Base-by-base conservation (phyloP, 352 stramenopile genomes). In the Aphanomyces cochlioides region DNA sequence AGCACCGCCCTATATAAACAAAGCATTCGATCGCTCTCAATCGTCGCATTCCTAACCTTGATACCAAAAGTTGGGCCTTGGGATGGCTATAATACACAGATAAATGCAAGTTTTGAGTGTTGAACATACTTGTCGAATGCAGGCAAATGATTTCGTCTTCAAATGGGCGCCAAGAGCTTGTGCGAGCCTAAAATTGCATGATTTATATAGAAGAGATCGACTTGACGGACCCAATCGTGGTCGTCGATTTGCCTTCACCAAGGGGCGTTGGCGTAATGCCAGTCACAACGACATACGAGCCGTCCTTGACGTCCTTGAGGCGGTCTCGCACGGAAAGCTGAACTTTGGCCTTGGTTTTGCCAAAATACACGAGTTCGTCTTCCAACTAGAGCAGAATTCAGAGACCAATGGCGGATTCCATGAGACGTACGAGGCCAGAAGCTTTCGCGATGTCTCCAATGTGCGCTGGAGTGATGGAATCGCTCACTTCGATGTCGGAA, bases 21-120 rank as follows among this genome's bases (percentile, higher is more conserved):
- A 13, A 41, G 28, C 28, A 28, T 28, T 28, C 28, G 28, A 28
- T 28, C 28, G 28, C 28, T 28, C 28, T 28, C 28, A 28, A 28
- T 28, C 28, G 28, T 28, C 28, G 28, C 2, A 2, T 28, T 28
- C 2, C 47, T 13, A 3, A 78, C 95, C 81, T 99, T 99, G 76
- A 99, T 98, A 40, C 97, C 97, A 80, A 99, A 99, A 28, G 94
- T 99, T 10, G 97, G 97, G 8, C 97, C 97, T 75, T 99, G 96
- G 37, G 82, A 97, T 13, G 97, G 96, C 78, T 64, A 54, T 1
- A 12, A 12, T 5, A 47, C 13, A 47, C 13, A 67, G 57, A 47
- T 68, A 19, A 75, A 38, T 17, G 37, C 59, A 34, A 89, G 50
- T 13, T 78, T 79, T 28, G 2, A 77, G 93, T 81, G 6, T 72